Base-by-base conservation (phyloP, 2,329 filamentous ascomycete species). In the Fonsecaea monophora region DNA sequence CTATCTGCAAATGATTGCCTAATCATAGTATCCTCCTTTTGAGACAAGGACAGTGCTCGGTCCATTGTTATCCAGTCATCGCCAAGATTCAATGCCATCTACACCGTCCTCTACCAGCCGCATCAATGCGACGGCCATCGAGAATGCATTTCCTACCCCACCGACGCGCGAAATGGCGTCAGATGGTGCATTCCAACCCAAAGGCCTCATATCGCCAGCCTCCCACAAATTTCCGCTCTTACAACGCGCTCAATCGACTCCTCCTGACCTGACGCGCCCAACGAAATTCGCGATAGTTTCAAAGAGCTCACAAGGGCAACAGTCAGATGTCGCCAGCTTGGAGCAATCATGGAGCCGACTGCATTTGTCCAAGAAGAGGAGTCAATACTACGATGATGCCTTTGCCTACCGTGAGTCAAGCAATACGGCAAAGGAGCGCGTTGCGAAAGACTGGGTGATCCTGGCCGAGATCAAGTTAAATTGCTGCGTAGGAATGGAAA, bases 391-490 rank as follows among this genome's bases (percentile, higher is more conserved):
- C 63, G 77, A 77, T 38, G 77, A 79, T 21, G 74, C 73, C 4
- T 82, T 82, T 66, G 74, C 74, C 2, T 68, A 74, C 13, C 76
- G 80, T 53, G 77, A 77, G 64, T 74, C 76, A 6, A 73, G 75
- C 54, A 73, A 77, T 40, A 76, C 76, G 6, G 75, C 78, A 18
- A 81, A 78, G 67, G 82, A 84, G 59, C 81, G 81, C n/a, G 76
- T 87, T 12, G 79, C 79, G 6, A 81, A 82, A 64, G 84, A 87
- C 69, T 85, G 86, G 1, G 80, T 88, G 38, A 83, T 92, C 53
- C 79, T 89, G 68, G 86, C 85, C 32, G 89, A 90, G 72, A 76
- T 91, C 37, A 86, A 84, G 74, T 87, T 87, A 4, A 91, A 89
- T 70, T 84, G 86, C 45, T 85, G 86, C 72, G 88, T 90, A 78